Evolutionary conservation across 192 early-diverging fungal genomes (phyloP).

Genomic region (Coemansia sp.): DNA sequence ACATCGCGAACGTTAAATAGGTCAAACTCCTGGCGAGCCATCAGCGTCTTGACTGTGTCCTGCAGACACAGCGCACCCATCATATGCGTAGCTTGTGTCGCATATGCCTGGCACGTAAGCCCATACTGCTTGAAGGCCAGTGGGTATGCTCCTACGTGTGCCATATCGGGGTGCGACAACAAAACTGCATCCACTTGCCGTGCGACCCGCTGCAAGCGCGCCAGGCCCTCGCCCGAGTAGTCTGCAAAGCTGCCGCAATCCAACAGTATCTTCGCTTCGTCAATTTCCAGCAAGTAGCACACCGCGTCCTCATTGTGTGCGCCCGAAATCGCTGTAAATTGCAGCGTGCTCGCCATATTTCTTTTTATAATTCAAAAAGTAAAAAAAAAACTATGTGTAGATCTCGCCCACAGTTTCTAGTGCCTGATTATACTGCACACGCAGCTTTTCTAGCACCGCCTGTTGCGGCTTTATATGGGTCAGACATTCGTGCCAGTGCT

Average conservation of each 20-base stretch:
- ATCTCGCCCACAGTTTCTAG: constrained; percentile 26
- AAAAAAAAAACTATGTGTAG: constrained; percentile 15
- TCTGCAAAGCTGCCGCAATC: constrained; percentile 91
- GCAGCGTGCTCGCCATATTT: constrained; percentile 56
- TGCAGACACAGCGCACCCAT: constrained; percentile 84
- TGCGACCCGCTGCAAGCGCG: constrained; percentile 71
- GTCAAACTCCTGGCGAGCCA: constrained; percentile 66
- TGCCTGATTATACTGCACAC: constrained; percentile 33
- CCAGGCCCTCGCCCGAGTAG: constrained; percentile 70
- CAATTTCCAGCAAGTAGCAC: constrained; percentile 90
- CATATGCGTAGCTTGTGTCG: constrained; percentile 87
- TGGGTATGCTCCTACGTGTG: constrained; percentile 82
- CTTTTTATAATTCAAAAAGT: neutral
- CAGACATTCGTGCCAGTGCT: constrained; percentile 60
- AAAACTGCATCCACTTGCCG: constrained; percentile 87
- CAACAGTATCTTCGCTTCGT: constrained; percentile 86
- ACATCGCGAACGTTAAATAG: constrained; percentile 79
- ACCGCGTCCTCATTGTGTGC: constrained; percentile 80
- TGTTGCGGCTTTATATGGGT: constrained; percentile 55
- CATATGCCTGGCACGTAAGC: constrained; percentile 82
- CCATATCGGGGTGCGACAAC: constrained; percentile 83
- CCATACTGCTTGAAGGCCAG: constrained; percentile 77
- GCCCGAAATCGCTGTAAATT: constrained; percentile 86
- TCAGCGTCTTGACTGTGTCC: constrained; percentile 74
- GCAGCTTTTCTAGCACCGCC: constrained; percentile 33